phyloP scores from a whole-genome alignment of 768 basidiomycete species.

The Mycena haematopus region DNA sequence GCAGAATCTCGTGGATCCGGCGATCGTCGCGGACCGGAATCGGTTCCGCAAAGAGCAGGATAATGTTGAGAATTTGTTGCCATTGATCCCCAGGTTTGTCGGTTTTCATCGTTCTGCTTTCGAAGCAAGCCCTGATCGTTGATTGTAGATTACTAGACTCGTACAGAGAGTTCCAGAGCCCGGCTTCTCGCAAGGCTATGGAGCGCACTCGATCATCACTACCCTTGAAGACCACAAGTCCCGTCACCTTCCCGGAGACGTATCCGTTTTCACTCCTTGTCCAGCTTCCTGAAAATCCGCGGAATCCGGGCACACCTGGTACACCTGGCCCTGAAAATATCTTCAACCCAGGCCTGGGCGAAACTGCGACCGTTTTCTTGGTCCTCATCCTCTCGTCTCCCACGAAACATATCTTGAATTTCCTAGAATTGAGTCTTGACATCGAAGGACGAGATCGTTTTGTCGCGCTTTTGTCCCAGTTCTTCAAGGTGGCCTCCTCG shows the following conservation, averaged over 20 bases:
- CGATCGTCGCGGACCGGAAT: conserved; percentile 63
- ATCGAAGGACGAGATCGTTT: conserved; percentile 90
- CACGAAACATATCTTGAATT: conserved; percentile 75
- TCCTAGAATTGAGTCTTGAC: conserved; percentile 81
- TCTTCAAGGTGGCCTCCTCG: conserved; percentile 82
- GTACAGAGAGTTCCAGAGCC: conserved; percentile 81
- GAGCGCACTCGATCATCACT: conserved; percentile 68
- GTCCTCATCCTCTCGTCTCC: conserved; percentile 84
- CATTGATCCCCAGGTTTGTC: conserved; percentile 82
- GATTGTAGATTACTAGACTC: conserved; percentile 77
- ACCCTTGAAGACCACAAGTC: conserved; percentile 62
- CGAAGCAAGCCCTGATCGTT: conserved; percentile 14
- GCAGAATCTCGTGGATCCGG: conserved; percentile 74
- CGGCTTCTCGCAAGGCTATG: conserved; percentile 70
- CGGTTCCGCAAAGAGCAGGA: conserved; percentile 84
- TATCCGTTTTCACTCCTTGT: conserved; percentile 90
- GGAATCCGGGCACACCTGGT: conserved; percentile 47
- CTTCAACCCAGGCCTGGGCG: conserved; percentile 82
- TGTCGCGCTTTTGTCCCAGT: conserved; percentile 68
- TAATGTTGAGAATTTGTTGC: conserved; percentile 85
- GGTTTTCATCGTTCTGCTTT: not conserved
- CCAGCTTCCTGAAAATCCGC: conserved; percentile 62
- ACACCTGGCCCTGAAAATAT: conserved; percentile 53
- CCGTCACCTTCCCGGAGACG: conserved; percentile 90
- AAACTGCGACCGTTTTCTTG: conserved; percentile 85